Percentiles rank a stretch among this genome's conserved stretches.
Conservation (phyloP, 129 eudicot genomes). For the Kitagawia praeruptora region DNA sequence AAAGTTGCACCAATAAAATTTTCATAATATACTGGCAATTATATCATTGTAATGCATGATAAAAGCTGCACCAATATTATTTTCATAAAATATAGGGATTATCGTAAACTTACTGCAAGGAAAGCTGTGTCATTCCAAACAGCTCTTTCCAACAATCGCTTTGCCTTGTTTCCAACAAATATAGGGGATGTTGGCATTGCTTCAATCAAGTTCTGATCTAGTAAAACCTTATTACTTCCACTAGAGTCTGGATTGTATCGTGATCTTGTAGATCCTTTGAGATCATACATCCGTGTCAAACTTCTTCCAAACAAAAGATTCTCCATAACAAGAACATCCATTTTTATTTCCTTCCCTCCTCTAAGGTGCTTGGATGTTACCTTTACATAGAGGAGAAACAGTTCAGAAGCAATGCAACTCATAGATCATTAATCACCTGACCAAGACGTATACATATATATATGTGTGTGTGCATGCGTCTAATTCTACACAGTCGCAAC, state of each 20-base stretch:
- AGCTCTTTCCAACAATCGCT: conserved; percentile 83
- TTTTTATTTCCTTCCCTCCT: conserved; percentile 89
- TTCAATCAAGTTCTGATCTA: conserved; percentile 95
- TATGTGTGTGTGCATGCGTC: background rate
- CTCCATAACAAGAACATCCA: conserved; percentile 97
- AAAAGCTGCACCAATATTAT: background rate
- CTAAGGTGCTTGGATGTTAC: conserved; percentile 70
- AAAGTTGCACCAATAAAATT: background rate
- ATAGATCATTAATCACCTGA: background rate
- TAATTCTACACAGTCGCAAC: background rate
- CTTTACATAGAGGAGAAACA: conserved; percentile 25
- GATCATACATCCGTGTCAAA: conserved; percentile 83
- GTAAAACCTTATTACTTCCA: conserved; percentile 86
- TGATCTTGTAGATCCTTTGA: conserved; percentile 92
- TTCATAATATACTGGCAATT: background rate
- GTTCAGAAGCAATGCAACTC: background rate
- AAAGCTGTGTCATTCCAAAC: conserved; percentile 99
- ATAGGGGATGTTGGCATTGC: conserved; percentile 99
- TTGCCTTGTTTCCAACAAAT: conserved; percentile 95
- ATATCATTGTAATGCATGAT: background rate
- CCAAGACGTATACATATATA: too few species aligned
- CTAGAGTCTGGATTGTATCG: conserved; percentile 79
- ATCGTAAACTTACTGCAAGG: conserved; percentile 77
- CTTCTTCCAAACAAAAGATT: conserved; percentile 85
- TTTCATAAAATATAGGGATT: background rate